Evolutionary conservation across 164 flowering plant species (phyloP), one percentile per base, ranked within the genome.

Genomic region (Echeveria elegans): DNA sequence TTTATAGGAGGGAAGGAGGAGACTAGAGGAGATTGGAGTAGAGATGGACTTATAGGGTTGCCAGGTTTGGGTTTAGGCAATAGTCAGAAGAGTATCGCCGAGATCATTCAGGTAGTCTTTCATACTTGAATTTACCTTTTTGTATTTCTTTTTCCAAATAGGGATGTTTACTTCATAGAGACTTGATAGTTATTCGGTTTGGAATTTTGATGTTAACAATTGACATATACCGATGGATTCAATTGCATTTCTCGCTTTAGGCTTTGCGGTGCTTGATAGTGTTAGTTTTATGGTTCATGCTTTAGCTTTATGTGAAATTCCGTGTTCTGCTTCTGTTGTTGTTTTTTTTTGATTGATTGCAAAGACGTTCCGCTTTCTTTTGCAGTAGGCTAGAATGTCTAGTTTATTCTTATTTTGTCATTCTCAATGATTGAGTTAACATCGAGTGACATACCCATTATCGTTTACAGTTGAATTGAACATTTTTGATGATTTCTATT

Each of bases 31-130:
- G 80, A 82, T 62, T 78, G 86, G 85, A 86, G 85, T 18, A 87
- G 80, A 10, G 88, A 87, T 77, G 90, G 96, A 31, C 72, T 85
- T 52, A 84, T 87, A 47, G 96, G 93, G 2, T 76, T 90, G 76
- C 79, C 86, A 0, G 92, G 89, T 34, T 75, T 84, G 69, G 94
- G 84, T 9, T 72, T 88, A 4, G 91, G 89, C 34, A 72, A 75
- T 53, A 79, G 86, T 69, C 85, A 83, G 78, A 85, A 80, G 76
- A 90, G 95, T 71, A 66, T 83, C 66, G 82, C 88, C 1, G 91
- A 90, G 71, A 82, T 86, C 52, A 69, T 88, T 81, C 97, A 86
- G 95, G 95, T 85, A 43, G 47, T 38, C 41, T 73, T 70, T 68
- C 70, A 24, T 53, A 12, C 30, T 21, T 53, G 1, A 24, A 7